Percentiles rank a stretch among this genome's conserved stretches.
phyloP scores from a whole-genome alignment of 2,329 filamentous ascomycete genomes.

The Xylaria sp. region DNA sequence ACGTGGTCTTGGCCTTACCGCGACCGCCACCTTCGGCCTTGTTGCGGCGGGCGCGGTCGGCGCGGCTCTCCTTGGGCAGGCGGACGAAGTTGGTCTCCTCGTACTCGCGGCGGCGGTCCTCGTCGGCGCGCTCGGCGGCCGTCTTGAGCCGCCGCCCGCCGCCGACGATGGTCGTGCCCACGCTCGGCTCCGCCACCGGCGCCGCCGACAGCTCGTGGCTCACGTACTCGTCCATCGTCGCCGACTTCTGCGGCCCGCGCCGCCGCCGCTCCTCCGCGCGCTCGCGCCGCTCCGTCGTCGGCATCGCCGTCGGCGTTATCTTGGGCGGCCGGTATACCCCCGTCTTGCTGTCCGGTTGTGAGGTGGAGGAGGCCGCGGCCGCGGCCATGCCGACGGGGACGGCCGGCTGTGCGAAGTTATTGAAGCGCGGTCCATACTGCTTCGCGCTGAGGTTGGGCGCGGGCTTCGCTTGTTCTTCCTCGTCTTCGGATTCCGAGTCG shows the following conservation, averaged over 20 bases:
- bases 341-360: conserved; percentile 50
- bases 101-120: conserved; percentile 80
- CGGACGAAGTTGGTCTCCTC: conserved; percentile 93
- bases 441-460: conserved; percentile 32
- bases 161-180: conserved; percentile 83
- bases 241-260: conserved; percentile 71
- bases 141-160: conserved; percentile 81
- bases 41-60: conserved; percentile 71
- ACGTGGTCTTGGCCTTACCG: conserved; percentile 64
- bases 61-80: conserved; percentile 84
- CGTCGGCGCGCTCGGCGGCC: conserved; percentile 71
- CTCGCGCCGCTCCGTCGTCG: conserved; percentile 65
- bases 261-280: conserved; percentile 64
- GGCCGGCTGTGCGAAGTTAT: conserved; percentile 42
- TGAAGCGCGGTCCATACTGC: conserved; percentile 43
- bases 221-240: conserved; percentile 90
- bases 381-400: conserved; percentile 38
- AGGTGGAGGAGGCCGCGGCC: conserved; percentile 37
- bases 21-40: conserved; percentile 54
- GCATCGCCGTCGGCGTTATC: conserved; percentile 85
- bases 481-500: conserved; percentile 39
- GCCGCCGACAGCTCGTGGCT: conserved; percentile 79
- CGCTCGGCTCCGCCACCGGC: conserved; percentile 83
- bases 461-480: conserved; percentile 16
- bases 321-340: conserved; percentile 88